These are phyloP conservation scores for Termitomyces sp. DNA, from an alignment of 768 basidiomycete genomes.

Conservation along the genomic window DNA sequence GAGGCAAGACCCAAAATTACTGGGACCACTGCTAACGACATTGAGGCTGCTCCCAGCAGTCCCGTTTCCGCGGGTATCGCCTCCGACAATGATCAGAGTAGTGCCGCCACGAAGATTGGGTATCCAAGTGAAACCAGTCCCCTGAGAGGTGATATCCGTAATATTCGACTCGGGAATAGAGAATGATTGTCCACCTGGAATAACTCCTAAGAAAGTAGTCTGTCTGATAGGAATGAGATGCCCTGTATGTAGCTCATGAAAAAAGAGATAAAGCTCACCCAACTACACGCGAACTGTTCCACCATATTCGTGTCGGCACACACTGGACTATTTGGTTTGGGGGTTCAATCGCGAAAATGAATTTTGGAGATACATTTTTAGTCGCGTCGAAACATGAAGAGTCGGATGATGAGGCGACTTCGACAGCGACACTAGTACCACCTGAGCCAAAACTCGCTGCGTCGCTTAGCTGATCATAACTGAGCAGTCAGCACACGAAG, in stretches of 20 bases:
- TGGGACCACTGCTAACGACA: slow-evolving; percentile 46
- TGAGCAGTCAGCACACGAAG: background rate
- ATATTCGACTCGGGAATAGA: slow-evolving; percentile 46
- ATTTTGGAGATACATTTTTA: slow-evolving; percentile 41
- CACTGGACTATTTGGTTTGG: slow-evolving; percentile 65
- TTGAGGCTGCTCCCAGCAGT: slow-evolving; percentile 58
- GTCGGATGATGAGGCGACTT: slow-evolving; percentile 46
- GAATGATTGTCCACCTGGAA: slow-evolving; percentile 78
- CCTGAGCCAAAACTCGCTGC: slow-evolving; percentile 60
- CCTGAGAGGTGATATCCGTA: slow-evolving; percentile 35
- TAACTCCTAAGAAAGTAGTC: slow-evolving; percentile 63
- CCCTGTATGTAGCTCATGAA: background rate
- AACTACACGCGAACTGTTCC: slow-evolving; percentile 44
- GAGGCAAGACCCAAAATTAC: slow-evolving; percentile 50
- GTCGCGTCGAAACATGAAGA: slow-evolving; percentile 55
- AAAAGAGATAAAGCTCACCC: slow-evolving; percentile 33
- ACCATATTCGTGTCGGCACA: slow-evolving; percentile 56
- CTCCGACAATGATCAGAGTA: slow-evolving; percentile 58
- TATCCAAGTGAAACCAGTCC: slow-evolving; percentile 67
- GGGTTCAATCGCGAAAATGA: slow-evolving; percentile 58
- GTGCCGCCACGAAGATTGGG: slow-evolving; percentile 60
- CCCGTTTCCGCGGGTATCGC: slow-evolving; percentile 63
- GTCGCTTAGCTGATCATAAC: slow-evolving; percentile 49
- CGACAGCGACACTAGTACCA: slow-evolving; percentile 65
- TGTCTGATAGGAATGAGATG: slow-evolving; percentile 27